These are phyloP conservation scores for Sindora glabra DNA, from an alignment of 306 rosid genomes.

Conservation along the genomic window DNA sequence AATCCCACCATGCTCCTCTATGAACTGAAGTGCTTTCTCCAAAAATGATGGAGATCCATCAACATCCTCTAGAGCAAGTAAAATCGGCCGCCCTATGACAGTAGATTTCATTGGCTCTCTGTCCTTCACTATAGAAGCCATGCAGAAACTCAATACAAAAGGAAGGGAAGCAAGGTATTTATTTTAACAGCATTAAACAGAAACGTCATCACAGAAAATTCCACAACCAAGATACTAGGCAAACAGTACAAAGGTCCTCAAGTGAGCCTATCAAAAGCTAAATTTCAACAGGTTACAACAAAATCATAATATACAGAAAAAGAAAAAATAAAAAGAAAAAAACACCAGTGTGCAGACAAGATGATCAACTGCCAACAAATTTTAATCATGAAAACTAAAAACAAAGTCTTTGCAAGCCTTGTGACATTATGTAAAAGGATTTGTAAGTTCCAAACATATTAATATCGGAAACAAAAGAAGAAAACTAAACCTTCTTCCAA, in stretches of 20 bases:
- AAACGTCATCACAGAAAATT: slow-evolving; percentile 7
- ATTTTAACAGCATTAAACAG: slow-evolving; percentile 17
- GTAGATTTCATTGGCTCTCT: slow-evolving; percentile 48
- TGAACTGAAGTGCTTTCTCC: slow-evolving; percentile 81
- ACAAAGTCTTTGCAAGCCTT: too few relatives aligned
- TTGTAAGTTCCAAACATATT: not conserved
- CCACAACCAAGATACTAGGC: not conserved
- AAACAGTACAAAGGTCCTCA: slow-evolving; percentile 9
- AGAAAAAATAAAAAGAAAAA: too few relatives aligned
- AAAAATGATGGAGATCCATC: slow-evolving; percentile 93
- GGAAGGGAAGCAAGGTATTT: slow-evolving; percentile 15
- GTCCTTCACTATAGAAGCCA: slow-evolving; percentile 50
- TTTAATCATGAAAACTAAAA: too few relatives aligned
- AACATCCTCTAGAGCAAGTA: slow-evolving; percentile 90
- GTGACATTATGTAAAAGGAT: too few relatives aligned
- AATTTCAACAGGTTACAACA: not conserved
- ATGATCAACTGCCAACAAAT: not conserved
- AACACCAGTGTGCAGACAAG: slow-evolving; percentile 6
- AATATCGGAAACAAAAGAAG: not conserved
- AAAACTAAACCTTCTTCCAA: slow-evolving; percentile 1
- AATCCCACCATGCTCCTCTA: slow-evolving; percentile 82
- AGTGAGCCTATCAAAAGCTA: too few relatives aligned
- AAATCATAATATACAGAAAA: not conserved
- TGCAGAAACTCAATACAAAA: slow-evolving; percentile 20
- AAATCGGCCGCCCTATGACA: slow-evolving; percentile 75